Base-by-base conservation (phyloP, 2,329 filamentous ascomycete species). In the Talaromyces islandicus region DNA sequence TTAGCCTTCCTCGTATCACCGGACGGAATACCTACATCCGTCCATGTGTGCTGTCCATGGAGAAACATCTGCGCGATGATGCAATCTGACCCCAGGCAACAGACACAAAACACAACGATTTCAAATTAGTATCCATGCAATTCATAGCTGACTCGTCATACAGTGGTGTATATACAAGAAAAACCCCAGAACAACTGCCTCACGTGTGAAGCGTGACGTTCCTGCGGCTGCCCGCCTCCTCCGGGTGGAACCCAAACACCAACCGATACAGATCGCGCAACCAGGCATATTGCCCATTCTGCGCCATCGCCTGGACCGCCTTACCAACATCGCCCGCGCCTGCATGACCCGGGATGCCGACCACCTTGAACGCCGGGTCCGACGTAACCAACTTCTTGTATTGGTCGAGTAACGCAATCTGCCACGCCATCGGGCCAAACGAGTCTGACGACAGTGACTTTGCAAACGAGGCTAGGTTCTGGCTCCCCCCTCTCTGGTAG, bases 241-340 rank as follows among this genome's bases (percentile, higher is more conserved):
- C 91, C 17, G 91, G 76, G 54, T 88, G 85, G 69, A 93, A 93
- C 3, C 91, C 89, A 72, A 95, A 96, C 2, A 96, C 91, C 46
- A 93, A 81, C 57, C 85, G 84, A 77, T 90, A 97, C 14, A 97
- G 79, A 68, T 96, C 92, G 55, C 86, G 82, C 64, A 97, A 77
- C 81, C 93, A 97, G 9, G 80, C 80, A 73, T 94, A 94, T 67
- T 92, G 86, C 60, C 85, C 82, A 29, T 85, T 86, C 60, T 85
- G 81, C 57, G 84, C 84, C 84, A 96, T 90, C 80, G 88, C 88
- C 57, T 83, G 80, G 7, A 96, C 88, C 55, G 90, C 90, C 72
- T 88, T 88, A 38, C 89, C 90, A 63, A 95, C 85, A 66, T 97
- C 92, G n/a, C 81, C 76, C 0, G 90, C 89, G 58, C 71, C 69